Conservation (phyloP, 164 flowering plant species). For the Umbellularia californica region DNA sequence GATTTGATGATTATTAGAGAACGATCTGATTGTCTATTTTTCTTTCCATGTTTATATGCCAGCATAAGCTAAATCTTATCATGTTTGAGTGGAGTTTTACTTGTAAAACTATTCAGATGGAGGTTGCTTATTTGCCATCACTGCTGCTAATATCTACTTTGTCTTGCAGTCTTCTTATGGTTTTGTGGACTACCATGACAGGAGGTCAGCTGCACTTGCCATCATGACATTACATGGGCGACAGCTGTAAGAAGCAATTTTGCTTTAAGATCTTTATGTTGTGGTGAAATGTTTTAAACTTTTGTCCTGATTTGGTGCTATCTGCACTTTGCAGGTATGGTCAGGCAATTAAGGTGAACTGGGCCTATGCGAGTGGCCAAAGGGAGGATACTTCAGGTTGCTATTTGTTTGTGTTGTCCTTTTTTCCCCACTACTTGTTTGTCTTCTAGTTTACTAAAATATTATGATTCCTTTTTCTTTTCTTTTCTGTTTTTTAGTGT, state of each 20-base stretch:
- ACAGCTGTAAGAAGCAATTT: constrained; percentile 62
- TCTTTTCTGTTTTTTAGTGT: background rate
- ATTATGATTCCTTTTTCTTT: background rate
- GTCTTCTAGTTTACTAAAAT: background rate
- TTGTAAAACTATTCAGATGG: background rate
- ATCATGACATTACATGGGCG: constrained; percentile 88
- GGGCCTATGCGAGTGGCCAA: constrained; percentile 99
- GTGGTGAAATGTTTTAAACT: background rate
- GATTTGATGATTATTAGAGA: background rate
- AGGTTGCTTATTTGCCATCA: background rate
- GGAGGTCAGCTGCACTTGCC: constrained; percentile 90
- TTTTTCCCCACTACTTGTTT: constrained; percentile 7
- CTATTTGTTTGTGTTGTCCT: background rate
- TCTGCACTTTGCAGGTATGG: constrained; percentile 63
- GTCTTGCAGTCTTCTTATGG: constrained; percentile 92
- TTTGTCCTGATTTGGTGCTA: background rate
- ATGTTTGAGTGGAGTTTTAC: background rate
- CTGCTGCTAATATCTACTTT: background rate
- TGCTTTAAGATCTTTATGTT: background rate
- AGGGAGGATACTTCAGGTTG: constrained; percentile 93
- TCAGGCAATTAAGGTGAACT: constrained; percentile 96
- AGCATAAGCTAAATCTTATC: background rate
- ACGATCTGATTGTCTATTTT: background rate
- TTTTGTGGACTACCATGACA: constrained; percentile 90
- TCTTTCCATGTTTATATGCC: background rate